These are phyloP conservation scores for Parietaria judaica DNA, from an alignment of 306 rosid genomes.

Conservation along the genomic window DNA sequence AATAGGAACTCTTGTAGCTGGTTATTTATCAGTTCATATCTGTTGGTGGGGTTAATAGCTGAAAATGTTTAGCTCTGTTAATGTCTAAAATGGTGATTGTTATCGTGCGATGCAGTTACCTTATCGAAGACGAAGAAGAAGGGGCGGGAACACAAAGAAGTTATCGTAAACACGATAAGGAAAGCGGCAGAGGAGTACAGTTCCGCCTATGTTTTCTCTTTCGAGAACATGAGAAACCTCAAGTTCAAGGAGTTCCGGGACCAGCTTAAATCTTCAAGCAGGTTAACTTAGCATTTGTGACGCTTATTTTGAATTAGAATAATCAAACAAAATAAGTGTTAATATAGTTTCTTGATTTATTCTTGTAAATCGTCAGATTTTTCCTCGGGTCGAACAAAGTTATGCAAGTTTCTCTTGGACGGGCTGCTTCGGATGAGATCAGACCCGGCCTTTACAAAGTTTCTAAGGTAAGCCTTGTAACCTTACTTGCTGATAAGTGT, in stretches of 20 bases:
- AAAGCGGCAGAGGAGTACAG: conserved; percentile 65
- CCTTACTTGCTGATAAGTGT: neutral
- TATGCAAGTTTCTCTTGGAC: conserved; percentile 81
- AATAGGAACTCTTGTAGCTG: no score
- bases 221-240: conserved; percentile 89
- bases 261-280: conserved; percentile 55
- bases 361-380: conserved; percentile 40
- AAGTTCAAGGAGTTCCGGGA: conserved; percentile 90
- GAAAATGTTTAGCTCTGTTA: neutral
- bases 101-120: conserved; percentile 49
- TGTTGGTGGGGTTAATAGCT: no score
- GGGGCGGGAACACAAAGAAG: conserved; percentile 78
- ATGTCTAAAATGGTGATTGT: neutral
- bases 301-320: neutral
- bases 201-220: conserved; percentile 60
- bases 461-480: conserved; percentile 51
- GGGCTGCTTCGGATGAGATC: conserved; percentile 68
- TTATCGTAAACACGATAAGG: conserved; percentile 45
- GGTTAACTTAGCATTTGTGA: conserved; percentile 21
- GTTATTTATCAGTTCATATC: no score
- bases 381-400: conserved; percentile 95
- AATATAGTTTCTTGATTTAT: neutral
- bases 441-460: conserved; percentile 46
- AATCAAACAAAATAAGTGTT: neutral
- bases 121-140: conserved; percentile 88